Evolutionary conservation across 106 monocot species (phyloP).

Genomic region (Hemerocallis citrina): DNA sequence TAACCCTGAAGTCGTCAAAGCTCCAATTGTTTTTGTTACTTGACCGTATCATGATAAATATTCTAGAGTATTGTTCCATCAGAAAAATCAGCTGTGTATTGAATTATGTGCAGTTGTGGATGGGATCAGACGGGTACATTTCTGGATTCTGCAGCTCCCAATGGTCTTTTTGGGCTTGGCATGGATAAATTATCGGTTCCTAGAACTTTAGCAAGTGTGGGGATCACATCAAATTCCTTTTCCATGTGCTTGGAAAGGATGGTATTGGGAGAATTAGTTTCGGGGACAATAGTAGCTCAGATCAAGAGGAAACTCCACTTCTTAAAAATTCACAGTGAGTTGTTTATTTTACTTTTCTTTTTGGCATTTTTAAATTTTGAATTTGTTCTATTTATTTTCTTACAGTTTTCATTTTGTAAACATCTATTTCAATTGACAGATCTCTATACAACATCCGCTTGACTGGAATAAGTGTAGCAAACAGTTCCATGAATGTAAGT

Average conservation of each 20-base stretch:
- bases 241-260: conserved; percentile 87
- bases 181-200: conserved; percentile 72
- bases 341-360: no score
- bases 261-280: no score
- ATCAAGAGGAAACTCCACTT: conserved; percentile 75
- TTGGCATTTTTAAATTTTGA: no score
- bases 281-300: conserved; percentile 52
- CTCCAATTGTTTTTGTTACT: conserved; percentile 33
- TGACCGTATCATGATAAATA: conserved; percentile 68
- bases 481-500: conserved; percentile 11
- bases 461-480: conserved; percentile 44
- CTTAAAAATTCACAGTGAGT: conserved; percentile 34
- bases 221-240: conserved; percentile 63
- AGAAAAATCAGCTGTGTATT: background rate
- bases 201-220: conserved; percentile 58
- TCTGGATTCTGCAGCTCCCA: conserved; percentile 70
- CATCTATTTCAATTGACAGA: conserved; percentile 19
- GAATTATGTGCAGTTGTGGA: conserved; percentile 51
- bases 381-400: background rate
- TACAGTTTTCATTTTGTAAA: background rate
- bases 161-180: conserved; percentile 85
- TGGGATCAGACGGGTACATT: conserved; percentile 75
- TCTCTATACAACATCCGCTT: conserved; percentile 53
- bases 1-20: no score
- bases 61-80: background rate